Conservation (phyloP, 805 yeast species). For the Wickerhamiella azyma region DNA sequence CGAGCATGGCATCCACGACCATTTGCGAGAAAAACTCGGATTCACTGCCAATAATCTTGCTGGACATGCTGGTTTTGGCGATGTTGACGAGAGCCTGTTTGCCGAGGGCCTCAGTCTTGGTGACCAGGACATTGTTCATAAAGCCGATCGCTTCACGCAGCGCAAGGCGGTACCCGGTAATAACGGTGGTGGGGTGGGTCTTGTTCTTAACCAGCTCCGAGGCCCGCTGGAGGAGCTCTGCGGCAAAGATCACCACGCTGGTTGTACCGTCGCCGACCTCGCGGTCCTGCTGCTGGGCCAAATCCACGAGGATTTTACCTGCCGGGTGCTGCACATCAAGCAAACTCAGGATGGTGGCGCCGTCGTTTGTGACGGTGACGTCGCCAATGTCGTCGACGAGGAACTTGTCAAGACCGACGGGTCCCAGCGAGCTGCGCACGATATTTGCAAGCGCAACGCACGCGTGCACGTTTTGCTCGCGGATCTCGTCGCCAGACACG, state of each 20-base stretch:
- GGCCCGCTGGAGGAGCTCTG: conserved; percentile 83
- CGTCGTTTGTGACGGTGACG: conserved; percentile 96
- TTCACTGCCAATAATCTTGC: conserved; percentile 90
- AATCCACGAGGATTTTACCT: conserved; percentile 88
- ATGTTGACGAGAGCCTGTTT: conserved; percentile 77
- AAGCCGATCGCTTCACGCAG: conserved; percentile 79
- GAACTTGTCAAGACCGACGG: conserved; percentile 97
- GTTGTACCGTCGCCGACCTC: conserved; percentile 99
- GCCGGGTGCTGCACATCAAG: conserved; percentile 98
- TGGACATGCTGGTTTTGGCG: conserved; percentile 94
- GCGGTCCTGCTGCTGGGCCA: conserved; percentile 97
- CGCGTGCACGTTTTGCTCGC: conserved; percentile 88
- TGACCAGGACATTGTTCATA: conserved; percentile 71
- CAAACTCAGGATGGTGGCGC: conserved; percentile 84
- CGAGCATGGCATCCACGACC: conserved; percentile 91
- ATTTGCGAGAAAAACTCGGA: conserved; percentile 76
- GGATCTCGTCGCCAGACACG: conserved; percentile 86
- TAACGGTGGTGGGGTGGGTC: conserved; percentile 95
- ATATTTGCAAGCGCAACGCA: conserved; percentile 76
- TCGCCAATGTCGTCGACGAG: conserved; percentile 98
- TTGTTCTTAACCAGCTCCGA: conserved; percentile 85
- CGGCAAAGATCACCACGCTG: conserved; percentile 89
- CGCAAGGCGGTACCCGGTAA: conserved; percentile 91
- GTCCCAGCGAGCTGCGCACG: conserved; percentile 88
- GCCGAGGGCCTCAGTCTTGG: conserved; percentile 62